A percentile compares a stretch with the other conserved stretches of the same genome.
Evolutionary conservation across 352 stramenopile species (phyloP).

Genomic region (Pythium folliculosum): DNA sequence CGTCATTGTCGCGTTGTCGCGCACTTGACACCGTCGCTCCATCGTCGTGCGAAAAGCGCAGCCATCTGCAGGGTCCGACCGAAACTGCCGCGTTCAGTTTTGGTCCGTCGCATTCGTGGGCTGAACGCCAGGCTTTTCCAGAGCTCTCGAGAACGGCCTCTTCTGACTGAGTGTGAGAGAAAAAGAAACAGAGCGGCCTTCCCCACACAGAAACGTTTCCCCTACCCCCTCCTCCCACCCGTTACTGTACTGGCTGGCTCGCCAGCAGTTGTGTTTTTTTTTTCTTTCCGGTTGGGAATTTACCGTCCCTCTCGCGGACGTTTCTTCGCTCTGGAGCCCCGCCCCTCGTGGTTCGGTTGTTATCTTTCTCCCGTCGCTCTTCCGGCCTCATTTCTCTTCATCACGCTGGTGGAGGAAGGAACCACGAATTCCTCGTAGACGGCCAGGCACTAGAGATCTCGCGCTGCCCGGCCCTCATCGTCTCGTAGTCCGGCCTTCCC

Average conservation of each 20-base stretch:
- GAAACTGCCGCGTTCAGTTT: slow-evolving; percentile 18
- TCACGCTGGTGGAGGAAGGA: slow-evolving; percentile 27
- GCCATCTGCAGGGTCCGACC: slow-evolving; percentile 1
- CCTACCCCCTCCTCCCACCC: slow-evolving; percentile 3
- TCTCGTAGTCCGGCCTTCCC: not conserved
- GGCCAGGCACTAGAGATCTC: slow-evolving; percentile 8
- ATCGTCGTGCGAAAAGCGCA: slow-evolving; percentile 1
- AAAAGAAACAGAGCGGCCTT: slow-evolving; percentile 17
- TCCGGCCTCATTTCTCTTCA: slow-evolving; percentile 30
- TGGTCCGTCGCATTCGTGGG: not conserved
- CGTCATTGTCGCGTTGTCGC: slow-evolving; percentile 20
- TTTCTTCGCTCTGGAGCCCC: slow-evolving; percentile 5
- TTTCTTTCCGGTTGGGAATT: slow-evolving; percentile 7
- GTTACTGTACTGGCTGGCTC: slow-evolving; percentile 14
- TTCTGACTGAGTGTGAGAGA: not conserved
- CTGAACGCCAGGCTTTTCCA: not conserved
- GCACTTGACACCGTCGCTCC: slow-evolving; percentile 3
- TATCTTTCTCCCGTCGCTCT: not conserved
- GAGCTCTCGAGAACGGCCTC: not conserved
- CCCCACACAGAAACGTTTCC: slow-evolving; percentile 1
- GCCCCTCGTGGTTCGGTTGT: not conserved
- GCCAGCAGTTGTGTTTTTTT: not conserved
- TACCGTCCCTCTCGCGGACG: not conserved
- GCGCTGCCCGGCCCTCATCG: not conserved
- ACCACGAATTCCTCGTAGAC: not conserved